Base-by-base conservation (phyloP, 257 asterid genomes). In the Nicotiana tabacum region DNA sequence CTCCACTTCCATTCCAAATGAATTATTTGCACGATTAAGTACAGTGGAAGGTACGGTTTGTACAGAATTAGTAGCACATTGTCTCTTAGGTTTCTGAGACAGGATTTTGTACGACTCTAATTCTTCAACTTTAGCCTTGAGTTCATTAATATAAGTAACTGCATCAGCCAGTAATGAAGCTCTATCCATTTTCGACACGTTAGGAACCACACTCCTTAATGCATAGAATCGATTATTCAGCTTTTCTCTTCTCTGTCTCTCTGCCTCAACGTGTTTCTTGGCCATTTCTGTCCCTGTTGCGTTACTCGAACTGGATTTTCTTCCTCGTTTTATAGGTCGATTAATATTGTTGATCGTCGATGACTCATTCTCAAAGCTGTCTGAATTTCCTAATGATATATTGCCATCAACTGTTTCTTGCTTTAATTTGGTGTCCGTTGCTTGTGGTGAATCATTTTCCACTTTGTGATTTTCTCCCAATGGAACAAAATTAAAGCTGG, bases 111-210 rank as follows among this genome's bases (percentile, higher is more conserved):
- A 57, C 9, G 2, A 43, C 46, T 90, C 89, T 77, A 85, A 57
- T 24, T 65, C 87, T 1, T 83, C 57, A 1, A 90, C 55, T 82
- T 46, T 84, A 9, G 87, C 66, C 57, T 85, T 90, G 56, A 90
- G 90, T 9, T 84, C 85, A 1, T 86, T 85, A 12, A 90, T 90
- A 51, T 89, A 88, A 4, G 83, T 33, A 18, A 89, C 88, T 0
- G 93, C 93, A 48, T 90, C 92, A 0, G 87, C 84, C 15, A 90
- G 86, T 6, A 89, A 81, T 0, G 92, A 90, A 48, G 91, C 89
- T 43, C 66, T 86, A 53, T 88, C 92, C 92, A 90, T 90, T 61
- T 80, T 83, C 2, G 92, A 87, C 6, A 90, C 91, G 12, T 87
- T 85, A 0, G 92, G 91, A 4, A 90, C 93, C n/a, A 76, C 89